Evolutionary conservation across 2,329 filamentous ascomycete genomes (phyloP).

Genomic region (Calycina marina): DNA sequence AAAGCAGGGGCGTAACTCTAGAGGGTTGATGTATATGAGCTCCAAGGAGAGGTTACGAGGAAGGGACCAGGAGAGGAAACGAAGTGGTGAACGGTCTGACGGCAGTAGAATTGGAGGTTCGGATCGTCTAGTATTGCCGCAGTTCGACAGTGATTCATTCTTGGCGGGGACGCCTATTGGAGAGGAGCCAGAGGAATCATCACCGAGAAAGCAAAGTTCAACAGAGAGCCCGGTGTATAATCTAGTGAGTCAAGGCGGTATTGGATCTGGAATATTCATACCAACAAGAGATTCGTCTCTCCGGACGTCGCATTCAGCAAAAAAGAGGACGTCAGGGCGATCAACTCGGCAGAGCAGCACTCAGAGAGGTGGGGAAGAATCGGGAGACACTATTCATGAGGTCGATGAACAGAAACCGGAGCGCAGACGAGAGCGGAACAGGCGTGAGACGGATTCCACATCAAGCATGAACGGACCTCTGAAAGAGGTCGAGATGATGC

Average conservation of each 20-base stretch:
- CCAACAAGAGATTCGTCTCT: constrained; percentile 56
- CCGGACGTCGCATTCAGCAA: constrained; percentile 37
- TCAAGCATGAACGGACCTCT: constrained; percentile 19
- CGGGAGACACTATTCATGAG: constrained; percentile 12
- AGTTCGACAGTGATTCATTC: constrained; percentile 20
- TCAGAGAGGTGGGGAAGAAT: constrained; percentile 25
- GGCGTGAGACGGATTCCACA: constrained; percentile 17
- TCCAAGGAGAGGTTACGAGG: constrained; percentile 53
- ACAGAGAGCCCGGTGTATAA: constrained; percentile 6
- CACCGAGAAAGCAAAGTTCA: constrained; percentile 14
- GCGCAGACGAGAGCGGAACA: constrained; percentile 11
- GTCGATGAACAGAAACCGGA: constrained; percentile 12
- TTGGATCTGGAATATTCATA: constrained; percentile 33
- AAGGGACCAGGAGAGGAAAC: constrained; percentile 46
- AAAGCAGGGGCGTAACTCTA: constrained; percentile 36
- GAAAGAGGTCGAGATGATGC: constrained; percentile 20
- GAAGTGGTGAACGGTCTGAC: constrained; percentile 29
- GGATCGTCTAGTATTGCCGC: constrained; percentile 15
- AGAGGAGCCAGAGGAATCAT: constrained; percentile 31
- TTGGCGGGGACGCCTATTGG: constrained; percentile 25
- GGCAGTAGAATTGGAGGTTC: constrained; percentile 24
- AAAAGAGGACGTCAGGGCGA: constrained; percentile 36
- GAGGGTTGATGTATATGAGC: constrained; percentile 58
- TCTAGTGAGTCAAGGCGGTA: constrained; percentile 14
- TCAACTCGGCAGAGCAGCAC: constrained; percentile 30